phyloP scores from a whole-genome alignment of 257 asterid species.

The Scutellaria baicalensis region DNA sequence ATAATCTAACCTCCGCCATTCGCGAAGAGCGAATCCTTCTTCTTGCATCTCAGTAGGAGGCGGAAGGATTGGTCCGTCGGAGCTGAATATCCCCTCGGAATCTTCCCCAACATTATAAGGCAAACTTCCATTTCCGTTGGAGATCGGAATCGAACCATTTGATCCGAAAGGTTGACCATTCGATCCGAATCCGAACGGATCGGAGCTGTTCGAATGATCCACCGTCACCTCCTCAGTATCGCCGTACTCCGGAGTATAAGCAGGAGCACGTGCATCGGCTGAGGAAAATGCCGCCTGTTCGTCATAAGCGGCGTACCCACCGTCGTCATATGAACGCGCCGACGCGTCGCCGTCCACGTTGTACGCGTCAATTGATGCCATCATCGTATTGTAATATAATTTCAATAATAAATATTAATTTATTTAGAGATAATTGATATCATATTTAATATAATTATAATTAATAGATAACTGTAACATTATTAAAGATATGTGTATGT shows the following conservation, averaged over 20 bases:
- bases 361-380: constrained; percentile 76
- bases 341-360: constrained; percentile 54
- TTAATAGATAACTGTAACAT: too few relatives aligned
- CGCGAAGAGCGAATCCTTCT: constrained; percentile 78
- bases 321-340: constrained; percentile 46
- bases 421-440: too few relatives aligned
- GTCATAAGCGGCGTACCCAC: constrained; percentile 42
- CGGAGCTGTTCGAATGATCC: constrained; percentile 55
- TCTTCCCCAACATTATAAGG: constrained; percentile 44
- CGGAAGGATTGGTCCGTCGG: constrained; percentile 81
- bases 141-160: constrained; percentile 40
- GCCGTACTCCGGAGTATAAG: constrained; percentile 38
- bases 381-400: too few relatives aligned
- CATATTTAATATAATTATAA: too few relatives aligned
- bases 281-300: constrained; percentile 43
- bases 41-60: constrained; percentile 83
- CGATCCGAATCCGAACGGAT: constrained; percentile 69
- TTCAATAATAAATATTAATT: too few relatives aligned
- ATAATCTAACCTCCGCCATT: constrained; percentile 77
- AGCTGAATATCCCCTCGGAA: constrained; percentile 65
- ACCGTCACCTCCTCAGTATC: constrained; percentile 49
- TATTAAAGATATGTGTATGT: too few relatives aligned
- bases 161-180: constrained; percentile 40
- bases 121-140: constrained; percentile 58
- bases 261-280: constrained; percentile 44